Evolutionary conservation across 2,329 filamentous ascomycete genomes (phyloP).

Genomic region (Fusarium virguliforme): DNA sequence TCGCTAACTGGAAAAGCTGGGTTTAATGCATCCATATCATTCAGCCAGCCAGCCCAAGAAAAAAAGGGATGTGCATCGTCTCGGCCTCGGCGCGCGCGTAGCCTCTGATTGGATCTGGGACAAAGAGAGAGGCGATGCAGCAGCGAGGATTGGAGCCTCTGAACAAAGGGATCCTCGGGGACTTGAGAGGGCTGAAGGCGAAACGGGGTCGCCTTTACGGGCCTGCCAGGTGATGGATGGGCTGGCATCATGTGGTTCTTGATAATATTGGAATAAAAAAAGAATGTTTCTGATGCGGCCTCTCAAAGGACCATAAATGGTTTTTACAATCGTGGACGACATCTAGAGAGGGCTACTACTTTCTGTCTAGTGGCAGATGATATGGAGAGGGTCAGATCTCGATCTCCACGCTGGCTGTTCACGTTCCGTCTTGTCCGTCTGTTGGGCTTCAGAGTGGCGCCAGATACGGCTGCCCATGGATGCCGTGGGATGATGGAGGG

Average conservation of each 20-base stretch:
- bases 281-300: constrained; percentile 25
- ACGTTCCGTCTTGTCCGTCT: constrained; percentile 17
- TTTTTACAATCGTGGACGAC: constrained; percentile 8
- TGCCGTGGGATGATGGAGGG: constrained; percentile 24
- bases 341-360: not conserved
- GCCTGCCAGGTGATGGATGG: not conserved
- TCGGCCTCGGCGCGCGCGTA: constrained; percentile 39
- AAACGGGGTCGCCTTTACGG: constrained; percentile 25
- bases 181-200: constrained; percentile 22
- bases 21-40: constrained; percentile 25
- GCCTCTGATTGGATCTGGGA: constrained; percentile 12
- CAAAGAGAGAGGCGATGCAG: constrained; percentile 2
- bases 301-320: constrained; percentile 20
- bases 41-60: constrained; percentile 13
- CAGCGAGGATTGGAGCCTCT: constrained; percentile 11
- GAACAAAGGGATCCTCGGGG: constrained; percentile 10
- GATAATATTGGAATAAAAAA: not conserved
- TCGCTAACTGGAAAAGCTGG: constrained; percentile 10
- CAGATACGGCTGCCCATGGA: constrained; percentile 8
- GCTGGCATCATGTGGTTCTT: not conserved
- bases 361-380: constrained; percentile 16
- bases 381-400: constrained; percentile 41
- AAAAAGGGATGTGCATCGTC: constrained; percentile 17
- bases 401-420: constrained; percentile 28
- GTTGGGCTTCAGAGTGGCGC: constrained; percentile 21